phyloP scores from a whole-genome alignment of 1,139 yeast genomes.

The Debaryomyces subglobosus region DNA sequence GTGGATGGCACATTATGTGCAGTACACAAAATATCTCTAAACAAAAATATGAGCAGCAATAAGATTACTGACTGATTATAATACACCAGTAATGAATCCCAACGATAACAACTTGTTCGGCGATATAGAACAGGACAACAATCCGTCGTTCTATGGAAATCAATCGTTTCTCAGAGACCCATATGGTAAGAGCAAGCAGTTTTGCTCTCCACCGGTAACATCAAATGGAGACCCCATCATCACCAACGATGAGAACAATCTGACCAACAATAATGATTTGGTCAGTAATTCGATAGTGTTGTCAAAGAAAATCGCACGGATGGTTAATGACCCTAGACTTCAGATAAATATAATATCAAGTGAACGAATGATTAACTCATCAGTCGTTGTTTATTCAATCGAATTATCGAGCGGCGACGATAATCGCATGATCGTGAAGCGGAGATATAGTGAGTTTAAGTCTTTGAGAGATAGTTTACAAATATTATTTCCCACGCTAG shows the following conservation, averaged over 20 bases:
- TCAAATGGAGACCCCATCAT: constrained; percentile 9
- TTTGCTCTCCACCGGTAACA: background rate
- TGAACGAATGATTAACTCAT: constrained; percentile 41
- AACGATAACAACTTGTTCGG: constrained; percentile 26
- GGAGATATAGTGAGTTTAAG: constrained; percentile 59
- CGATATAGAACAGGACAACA: constrained; percentile 53
- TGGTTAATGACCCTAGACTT: constrained; percentile 32
- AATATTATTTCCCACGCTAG: constrained; percentile 51
- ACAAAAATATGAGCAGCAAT: constrained; percentile 1
- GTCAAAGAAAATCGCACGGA: constrained; percentile 37
- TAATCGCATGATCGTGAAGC: constrained; percentile 37
- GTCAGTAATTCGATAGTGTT: constrained; percentile 43
- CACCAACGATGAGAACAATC: constrained; percentile 1
- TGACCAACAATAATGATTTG: constrained; percentile 18
- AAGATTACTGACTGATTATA: constrained; percentile 12
- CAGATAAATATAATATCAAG: constrained; percentile 37
- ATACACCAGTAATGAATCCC: constrained; percentile 14
- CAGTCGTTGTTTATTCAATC: constrained; percentile 46
- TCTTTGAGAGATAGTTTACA: constrained; percentile 50
- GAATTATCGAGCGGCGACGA: constrained; percentile 23
- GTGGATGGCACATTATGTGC: background rate
- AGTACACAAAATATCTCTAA: background rate
- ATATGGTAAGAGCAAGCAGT: constrained; percentile 21
- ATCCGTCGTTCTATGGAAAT: constrained; percentile 48
- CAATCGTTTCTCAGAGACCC: constrained; percentile 33